Evolutionary conservation across 352 stramenopile species (phyloP), one percentile per base, ranked within the genome.

Genomic region (Phytophthora nicotianae): DNA sequence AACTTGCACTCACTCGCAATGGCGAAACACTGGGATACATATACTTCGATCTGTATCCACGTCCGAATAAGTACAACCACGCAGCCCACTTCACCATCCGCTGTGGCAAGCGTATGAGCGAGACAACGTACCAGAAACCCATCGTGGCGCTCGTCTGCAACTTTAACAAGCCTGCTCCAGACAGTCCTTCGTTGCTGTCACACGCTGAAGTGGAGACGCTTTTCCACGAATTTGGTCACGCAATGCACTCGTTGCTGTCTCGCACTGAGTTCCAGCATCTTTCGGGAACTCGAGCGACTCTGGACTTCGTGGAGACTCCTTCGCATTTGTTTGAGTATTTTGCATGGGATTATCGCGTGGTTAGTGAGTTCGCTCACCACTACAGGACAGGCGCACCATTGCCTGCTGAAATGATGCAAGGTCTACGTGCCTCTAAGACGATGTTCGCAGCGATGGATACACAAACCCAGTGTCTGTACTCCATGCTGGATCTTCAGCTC

Each of bases 261-360:
- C 81, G 87, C 20, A 99, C 97, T 5, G 88, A 96, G 51, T 99
- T 98, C 63, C 97, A 99, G 81, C 97, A 99, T 62, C 64, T 99
- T 16, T 97, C 89, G 4, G 97, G 97, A 19, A 99, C 96, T 11
- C 84, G 96, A 16, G 93, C 90, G 33, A 86, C 88, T 24, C 65
- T 97, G 50, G 97, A 99, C 67, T 99, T 99, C 79, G 96, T 99
- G 14, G 89, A 97, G 70, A 95, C 86, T 10, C 96, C 97, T 10
- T 98, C 90, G n/a, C 97, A 99, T 79, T 69, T 99, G 50, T 97
- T 99, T 47, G 97, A 99, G 86, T 95, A 98, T 53, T 99, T 98
- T 80, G 87, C 89, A 20, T 98, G 95, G 84, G 92, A 99, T 58
- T 81, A 85, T 35, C 84, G 88, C 24, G 81, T 97, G 23, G 79